A percentile compares a stretch with the other conserved stretches of the same genome.
These are phyloP conservation scores for Actinidia chinensis DNA, from an alignment of 179 eudicot genomes.

Conservation along the genomic window DNA sequence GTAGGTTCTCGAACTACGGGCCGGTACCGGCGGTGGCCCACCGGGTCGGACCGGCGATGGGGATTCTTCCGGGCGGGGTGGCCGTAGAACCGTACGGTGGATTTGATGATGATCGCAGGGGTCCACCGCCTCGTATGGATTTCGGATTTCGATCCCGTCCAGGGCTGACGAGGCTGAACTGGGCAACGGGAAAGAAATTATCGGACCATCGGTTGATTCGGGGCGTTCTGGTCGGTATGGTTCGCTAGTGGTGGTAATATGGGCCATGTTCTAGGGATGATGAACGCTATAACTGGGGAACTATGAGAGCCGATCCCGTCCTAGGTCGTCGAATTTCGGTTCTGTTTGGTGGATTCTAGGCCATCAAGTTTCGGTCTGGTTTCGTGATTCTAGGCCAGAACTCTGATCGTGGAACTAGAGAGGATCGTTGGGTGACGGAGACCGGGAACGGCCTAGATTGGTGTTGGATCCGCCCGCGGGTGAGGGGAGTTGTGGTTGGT, in stretches of 20 bases:
- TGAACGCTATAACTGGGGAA: conserved; percentile 66
- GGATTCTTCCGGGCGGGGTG: conserved; percentile 26
- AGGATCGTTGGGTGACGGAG: not conserved
- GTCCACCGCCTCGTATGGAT: conserved; percentile 38
- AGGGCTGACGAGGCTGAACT: conserved; percentile 60
- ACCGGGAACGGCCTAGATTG: conserved; percentile 23
- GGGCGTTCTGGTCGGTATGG: conserved; percentile 40
- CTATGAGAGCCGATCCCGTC: conserved; percentile 41
- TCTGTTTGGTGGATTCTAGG: conserved; percentile 29
- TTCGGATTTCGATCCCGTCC: conserved; percentile 46
- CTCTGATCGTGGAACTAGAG: conserved; percentile 40
- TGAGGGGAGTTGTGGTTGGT: conserved; percentile 13
- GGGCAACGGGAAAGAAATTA: conserved; percentile 43
- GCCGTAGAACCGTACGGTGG: conserved; percentile 51
- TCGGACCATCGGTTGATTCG: conserved; percentile 16
- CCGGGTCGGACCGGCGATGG: conserved; percentile 32
- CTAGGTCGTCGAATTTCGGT: too few relatives aligned
- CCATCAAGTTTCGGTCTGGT: conserved; percentile 51
- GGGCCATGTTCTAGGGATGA: conserved; percentile 58
- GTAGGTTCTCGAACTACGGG: conserved; percentile 60
- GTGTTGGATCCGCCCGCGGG: conserved; percentile 23
- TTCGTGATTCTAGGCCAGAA: conserved; percentile 52
- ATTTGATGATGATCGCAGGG: conserved; percentile 54
- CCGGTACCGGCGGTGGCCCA: conserved; percentile 22
- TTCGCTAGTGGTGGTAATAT: conserved; percentile 28